Conservation (phyloP, 179 eudicot species). For the Pouteria campechiana region DNA sequence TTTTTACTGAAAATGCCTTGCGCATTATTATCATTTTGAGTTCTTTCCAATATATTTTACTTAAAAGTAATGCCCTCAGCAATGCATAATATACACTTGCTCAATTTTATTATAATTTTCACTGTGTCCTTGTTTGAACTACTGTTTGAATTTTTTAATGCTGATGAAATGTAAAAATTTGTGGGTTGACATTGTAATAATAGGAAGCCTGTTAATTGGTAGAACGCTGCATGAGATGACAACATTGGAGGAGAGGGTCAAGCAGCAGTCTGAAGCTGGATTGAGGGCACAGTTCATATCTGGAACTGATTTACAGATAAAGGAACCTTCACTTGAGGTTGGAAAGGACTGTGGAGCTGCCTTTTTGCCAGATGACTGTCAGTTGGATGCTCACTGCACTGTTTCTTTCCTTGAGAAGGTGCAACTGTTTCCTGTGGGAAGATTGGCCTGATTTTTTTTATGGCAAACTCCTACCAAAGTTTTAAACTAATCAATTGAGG, state of each 20-base stretch:
- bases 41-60: too few relatives aligned
- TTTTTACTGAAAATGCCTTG: too few relatives aligned
- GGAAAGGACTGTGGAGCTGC: conserved; percentile 59
- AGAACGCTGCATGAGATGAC: conserved; percentile 36
- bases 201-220: conserved; percentile 89
- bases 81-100: too few relatives aligned
- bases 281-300: conserved; percentile 57
- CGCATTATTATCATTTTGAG: too few relatives aligned
- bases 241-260: conserved; percentile 38
- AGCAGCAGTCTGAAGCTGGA: conserved; percentile 54
- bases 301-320: conserved; percentile 23
- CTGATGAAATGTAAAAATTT: background rate
- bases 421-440: background rate
- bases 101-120: too few relatives aligned
- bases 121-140: too few relatives aligned
- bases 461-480: too few relatives aligned
- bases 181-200: conserved; percentile 4
- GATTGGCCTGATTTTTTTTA: background rate
- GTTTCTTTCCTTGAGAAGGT: conserved; percentile 82
- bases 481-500: background rate
- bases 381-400: conserved; percentile 66
- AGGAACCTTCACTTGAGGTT: conserved; percentile 67
- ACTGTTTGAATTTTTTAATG: too few relatives aligned
- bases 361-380: conserved; percentile 74
- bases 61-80: too few relatives aligned